Evolutionary conservation across 2,329 filamentous ascomycete species (phyloP).

Genomic region (Aspergillus tamarii): DNA sequence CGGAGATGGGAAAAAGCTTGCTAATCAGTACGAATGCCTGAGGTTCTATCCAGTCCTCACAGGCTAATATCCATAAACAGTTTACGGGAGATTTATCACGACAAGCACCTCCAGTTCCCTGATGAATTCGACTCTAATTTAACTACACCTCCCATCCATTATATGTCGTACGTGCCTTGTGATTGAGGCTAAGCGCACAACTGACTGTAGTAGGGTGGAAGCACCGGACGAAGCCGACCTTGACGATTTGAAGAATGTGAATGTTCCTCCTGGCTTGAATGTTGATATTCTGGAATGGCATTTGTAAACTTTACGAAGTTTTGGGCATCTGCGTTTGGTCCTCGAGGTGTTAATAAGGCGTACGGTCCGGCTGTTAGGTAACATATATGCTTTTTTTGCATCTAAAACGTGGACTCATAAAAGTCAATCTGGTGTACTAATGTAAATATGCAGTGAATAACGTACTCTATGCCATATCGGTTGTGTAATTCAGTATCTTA

Average conservation of each 20-base stretch:
- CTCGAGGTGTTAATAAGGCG: no score
- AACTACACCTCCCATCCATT: conserved; percentile 25
- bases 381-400: background rate
- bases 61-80: background rate
- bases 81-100: conserved; percentile 16
- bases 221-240: conserved; percentile 19
- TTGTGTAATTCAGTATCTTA: no score
- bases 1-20: conserved; percentile 20
- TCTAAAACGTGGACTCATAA: no score
- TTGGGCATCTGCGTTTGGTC: background rate
- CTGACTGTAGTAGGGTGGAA: conserved; percentile 8
- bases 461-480: no score
- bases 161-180: conserved; percentile 18
- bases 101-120: conserved; percentile 19
- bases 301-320: background rate
- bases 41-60: no score
- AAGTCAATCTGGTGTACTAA: no score
- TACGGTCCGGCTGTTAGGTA: background rate
- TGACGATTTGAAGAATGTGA: conserved; percentile 10
- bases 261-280: conserved; percentile 18
- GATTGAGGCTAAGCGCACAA: background rate
- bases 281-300: conserved; percentile 18
- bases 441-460: no score
- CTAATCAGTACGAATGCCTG: conserved; percentile 9
- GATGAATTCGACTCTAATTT: conserved; percentile 23